A percentile compares a stretch with the other conserved stretches of the same genome.
Evolutionary conservation across 805 yeast species (phyloP).

Genomic region (Monosporozyma aerobia): DNA sequence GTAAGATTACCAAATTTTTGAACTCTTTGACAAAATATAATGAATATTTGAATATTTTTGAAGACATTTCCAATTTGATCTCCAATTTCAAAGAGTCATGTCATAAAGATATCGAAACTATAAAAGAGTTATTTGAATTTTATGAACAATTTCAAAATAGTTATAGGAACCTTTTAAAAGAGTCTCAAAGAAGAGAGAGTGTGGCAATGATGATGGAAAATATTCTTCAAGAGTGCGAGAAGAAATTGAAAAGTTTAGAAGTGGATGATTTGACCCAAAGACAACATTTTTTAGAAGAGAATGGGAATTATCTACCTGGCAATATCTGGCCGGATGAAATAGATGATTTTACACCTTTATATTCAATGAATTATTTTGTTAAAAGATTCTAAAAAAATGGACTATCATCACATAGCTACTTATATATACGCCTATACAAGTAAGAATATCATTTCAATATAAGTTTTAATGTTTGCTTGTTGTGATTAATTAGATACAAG

Average conservation of each 20-base stretch:
- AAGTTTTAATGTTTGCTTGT: background rate
- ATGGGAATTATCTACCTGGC: conserved; percentile 51
- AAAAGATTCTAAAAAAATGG: background rate
- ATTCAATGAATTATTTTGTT: conserved; percentile 17
- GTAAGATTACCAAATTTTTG: conserved; percentile 12
- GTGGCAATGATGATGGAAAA: conserved; percentile 34
- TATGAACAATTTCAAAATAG: conserved; percentile 43
- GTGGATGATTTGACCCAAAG: conserved; percentile 38
- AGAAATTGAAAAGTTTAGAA: conserved; percentile 32
- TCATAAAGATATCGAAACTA: conserved; percentile 18
- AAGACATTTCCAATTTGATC: conserved; percentile 26
- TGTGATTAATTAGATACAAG: conserved; percentile 2
- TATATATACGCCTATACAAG: background rate
- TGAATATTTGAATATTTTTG: conserved; percentile 24
- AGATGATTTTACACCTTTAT: conserved; percentile 26
- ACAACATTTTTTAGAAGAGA: conserved; percentile 34
- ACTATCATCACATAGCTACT: background rate
- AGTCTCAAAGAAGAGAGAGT: conserved; percentile 41
- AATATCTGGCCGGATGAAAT: conserved; percentile 42
- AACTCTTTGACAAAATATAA: conserved; percentile 22
- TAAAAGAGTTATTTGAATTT: conserved; percentile 36
- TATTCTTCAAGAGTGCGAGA: conserved; percentile 35
- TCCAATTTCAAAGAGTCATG: conserved; percentile 28
- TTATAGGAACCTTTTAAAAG: conserved; percentile 44
- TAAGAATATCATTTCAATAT: background rate